Evolutionary conservation across 208 protist species (phyloP), one percentile per base, ranked within the genome.

Genomic region (Trypanosoma scelopori): DNA sequence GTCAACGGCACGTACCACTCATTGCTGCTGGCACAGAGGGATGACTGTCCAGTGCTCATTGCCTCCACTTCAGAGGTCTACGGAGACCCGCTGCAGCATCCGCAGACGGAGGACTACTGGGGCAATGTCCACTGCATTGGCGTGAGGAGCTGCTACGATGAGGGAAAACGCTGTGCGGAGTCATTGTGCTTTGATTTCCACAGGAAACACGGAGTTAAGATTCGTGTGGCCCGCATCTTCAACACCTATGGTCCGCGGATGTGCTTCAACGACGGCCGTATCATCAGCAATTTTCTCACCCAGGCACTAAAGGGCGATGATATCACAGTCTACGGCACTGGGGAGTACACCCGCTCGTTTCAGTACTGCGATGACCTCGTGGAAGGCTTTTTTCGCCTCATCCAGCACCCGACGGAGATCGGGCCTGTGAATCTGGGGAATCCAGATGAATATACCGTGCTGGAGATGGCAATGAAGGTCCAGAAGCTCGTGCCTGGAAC

Each of bases 221-320:
- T 97, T 11, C 79, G 92, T 16, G 89, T 98, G 11, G 94, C 83
- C 5, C 89, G 97, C 30, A 97, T 99, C 70, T 99, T 99, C 78
- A 99, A 99, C 67, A 99, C 97, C 7, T 99, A 98, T 72, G 93
- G 97, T 16, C 97, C 97, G 5, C 80, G 90, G 28, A 98, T 99
- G 96, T 84, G 88, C 64, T 87, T 91, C 48, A 79, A 97, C 49
- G 97, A 99, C 61, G 97, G 96, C 7, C 86, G 97, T 39, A 92
- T 99, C 25, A 92, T 98, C 16, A 91, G 79, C 58, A 99, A 99
- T 78, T 98, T 99, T 70, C 85, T 98, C n/a, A 39, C 93, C 41
- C 93, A 97, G 62, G 89, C 90, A 1, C 71, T 97, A 1, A 63
- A 78, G 3, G 86, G 79, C 0, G 43, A 87, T 27, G 63, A 82